phyloP scores from a whole-genome alignment of 805 yeast species.

The Nematodospora valgi region DNA sequence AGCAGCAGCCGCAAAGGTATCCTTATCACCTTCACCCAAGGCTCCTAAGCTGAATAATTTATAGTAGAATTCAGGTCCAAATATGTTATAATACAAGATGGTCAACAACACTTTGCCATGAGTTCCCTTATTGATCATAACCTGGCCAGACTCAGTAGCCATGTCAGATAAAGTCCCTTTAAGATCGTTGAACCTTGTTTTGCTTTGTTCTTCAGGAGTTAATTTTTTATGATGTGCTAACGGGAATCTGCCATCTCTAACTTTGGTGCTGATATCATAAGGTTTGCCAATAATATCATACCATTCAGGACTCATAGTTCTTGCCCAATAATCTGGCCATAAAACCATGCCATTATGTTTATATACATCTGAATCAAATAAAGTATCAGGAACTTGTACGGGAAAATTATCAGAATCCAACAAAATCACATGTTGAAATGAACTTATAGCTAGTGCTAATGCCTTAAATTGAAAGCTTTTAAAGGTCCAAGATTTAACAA shows the following conservation, averaged over 20 bases:
- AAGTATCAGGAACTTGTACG: slow-evolving; percentile 35
- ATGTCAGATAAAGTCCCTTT: slow-evolving; percentile 61
- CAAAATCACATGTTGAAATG: slow-evolving; percentile 45
- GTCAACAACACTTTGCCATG: slow-evolving; percentile 58
- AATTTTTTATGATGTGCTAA: slow-evolving; percentile 30
- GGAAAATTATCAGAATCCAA: slow-evolving; percentile 54
- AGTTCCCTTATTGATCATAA: slow-evolving; percentile 54
- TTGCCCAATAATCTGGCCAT: slow-evolving; percentile 71
- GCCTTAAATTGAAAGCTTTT: slow-evolving; percentile 50
- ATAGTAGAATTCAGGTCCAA: slow-evolving; percentile 64
- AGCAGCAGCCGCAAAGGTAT: slow-evolving; percentile 70
- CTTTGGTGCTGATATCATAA: slow-evolving; percentile 15
- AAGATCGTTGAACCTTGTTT: slow-evolving; percentile 23
- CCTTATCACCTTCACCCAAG: slow-evolving; percentile 79
- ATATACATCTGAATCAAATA: slow-evolving; percentile 45
- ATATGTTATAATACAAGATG: slow-evolving; percentile 59
- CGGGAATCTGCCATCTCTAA: slow-evolving; percentile 28
- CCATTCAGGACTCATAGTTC: slow-evolving; percentile 59
- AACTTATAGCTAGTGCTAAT: slow-evolving; percentile 59
- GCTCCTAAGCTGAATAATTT: slow-evolving; percentile 66
- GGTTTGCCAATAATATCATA: slow-evolving; percentile 41
- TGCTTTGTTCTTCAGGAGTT: slow-evolving; percentile 33
- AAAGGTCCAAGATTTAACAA: slow-evolving; percentile 18
- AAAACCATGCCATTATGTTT: slow-evolving; percentile 47
- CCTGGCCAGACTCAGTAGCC: slow-evolving; percentile 67